These are phyloP conservation scores for Zelopaecilomyces penicillatus DNA, from an alignment of 2,329 filamentous ascomycete species.

Conservation along the genomic window DNA sequence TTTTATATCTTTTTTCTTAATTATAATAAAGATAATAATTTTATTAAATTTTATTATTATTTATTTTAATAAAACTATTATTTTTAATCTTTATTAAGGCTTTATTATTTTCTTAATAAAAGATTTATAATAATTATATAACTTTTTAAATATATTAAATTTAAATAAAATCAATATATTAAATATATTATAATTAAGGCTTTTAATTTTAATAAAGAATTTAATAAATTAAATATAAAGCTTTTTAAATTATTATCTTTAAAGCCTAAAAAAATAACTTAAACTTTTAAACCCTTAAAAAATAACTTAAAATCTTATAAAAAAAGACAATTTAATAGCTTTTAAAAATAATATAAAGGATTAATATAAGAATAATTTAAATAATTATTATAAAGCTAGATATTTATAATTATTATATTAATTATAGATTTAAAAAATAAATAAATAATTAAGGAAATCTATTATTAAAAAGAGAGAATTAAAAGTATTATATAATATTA, in stretches of 20 bases:
- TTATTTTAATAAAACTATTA: not conserved
- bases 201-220: not conserved
- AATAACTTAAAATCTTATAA: too few relatives aligned
- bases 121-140: not conserved
- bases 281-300: too few relatives aligned
- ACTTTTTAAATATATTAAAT: conserved; percentile 1
- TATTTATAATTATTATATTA: too few relatives aligned
- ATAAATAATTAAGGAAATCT: too few relatives aligned
- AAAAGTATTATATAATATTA: too few relatives aligned
- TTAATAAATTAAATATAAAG: not conserved
- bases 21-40: not conserved
- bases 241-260: not conserved
- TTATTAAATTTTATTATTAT: conserved; percentile 1
- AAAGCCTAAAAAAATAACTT: not conserved
- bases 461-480: too few relatives aligned
- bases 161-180: not conserved
- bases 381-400: too few relatives aligned
- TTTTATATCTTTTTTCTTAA: conserved; percentile 1
- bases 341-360: too few relatives aligned
- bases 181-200: not conserved
- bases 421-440: too few relatives aligned
- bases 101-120: not conserved
- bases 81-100: not conserved
- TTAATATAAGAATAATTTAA: too few relatives aligned
- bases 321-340: too few relatives aligned